A percentile compares a stretch with the other conserved stretches of the same genome.
phyloP scores from a whole-genome alignment of 441 rosid genomes.

The Capsella rubella region DNA sequence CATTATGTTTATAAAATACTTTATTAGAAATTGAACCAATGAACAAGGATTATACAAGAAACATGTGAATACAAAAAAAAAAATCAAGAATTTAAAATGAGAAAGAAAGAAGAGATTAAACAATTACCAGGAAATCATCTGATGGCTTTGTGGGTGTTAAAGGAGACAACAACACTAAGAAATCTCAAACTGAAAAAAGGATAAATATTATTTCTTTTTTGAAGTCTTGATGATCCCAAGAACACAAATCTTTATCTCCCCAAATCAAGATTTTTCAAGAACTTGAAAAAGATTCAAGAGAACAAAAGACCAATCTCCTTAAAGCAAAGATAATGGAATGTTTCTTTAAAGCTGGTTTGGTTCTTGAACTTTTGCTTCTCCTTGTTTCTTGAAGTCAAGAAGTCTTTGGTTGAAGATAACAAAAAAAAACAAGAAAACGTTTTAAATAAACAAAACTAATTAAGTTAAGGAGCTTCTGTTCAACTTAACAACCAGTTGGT shows the following conservation, averaged over 20 bases:
- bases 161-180: conserved; percentile 44
- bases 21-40: conserved; percentile 1
- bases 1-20: not conserved
- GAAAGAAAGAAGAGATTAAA: conserved; percentile 37
- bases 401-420: conserved; percentile 37
- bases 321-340: conserved; percentile 34
- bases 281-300: conserved; percentile 6
- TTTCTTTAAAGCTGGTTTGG: conserved; percentile 52
- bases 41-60: conserved; percentile 1
- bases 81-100: conserved; percentile 32
- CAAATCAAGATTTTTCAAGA: not conserved
- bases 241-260: conserved; percentile 32
- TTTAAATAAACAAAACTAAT: conserved; percentile 14
- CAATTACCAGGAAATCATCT: conserved; percentile 67
- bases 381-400: conserved; percentile 34
- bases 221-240: conserved; percentile 55
- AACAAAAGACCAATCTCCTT: conserved; percentile 42
- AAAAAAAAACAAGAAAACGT: conserved; percentile 14
- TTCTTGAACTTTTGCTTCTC: conserved; percentile 48
- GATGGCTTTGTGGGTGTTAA: conserved; percentile 50
- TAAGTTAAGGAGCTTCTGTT: conserved; percentile 34
- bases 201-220: not conserved
- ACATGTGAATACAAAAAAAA: conserved; percentile 31
- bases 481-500: conserved; percentile 55
- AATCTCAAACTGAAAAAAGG: conserved; percentile 44